Percentiles rank a stretch among this genome's conserved stretches.
Conservation (phyloP, 1,139 yeast species). For the Candida pseudocylindracea region DNA sequence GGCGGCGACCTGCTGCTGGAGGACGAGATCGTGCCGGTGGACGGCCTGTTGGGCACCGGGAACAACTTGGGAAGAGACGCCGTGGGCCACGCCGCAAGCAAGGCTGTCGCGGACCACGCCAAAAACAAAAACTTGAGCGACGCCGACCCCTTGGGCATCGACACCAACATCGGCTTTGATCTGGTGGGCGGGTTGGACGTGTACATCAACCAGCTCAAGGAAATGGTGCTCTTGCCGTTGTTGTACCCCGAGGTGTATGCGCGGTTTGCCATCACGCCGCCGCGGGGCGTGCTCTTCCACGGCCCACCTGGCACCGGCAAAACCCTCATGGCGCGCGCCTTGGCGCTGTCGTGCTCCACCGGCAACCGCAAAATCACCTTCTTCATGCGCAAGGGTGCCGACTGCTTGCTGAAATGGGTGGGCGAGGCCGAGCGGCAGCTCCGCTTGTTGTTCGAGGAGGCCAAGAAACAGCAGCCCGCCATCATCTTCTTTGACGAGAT, state of each 20-base stretch:
- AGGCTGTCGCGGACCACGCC: conserved; percentile 4
- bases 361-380: conserved; percentile 72
- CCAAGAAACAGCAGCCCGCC: conserved; percentile 87
- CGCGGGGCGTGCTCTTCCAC: conserved; percentile 92
- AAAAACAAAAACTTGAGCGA: conserved; percentile 68
- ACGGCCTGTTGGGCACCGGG: conserved; percentile 10
- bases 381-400: conserved; percentile 98
- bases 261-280: conserved; percentile 82
- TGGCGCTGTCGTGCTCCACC: conserved; percentile 87
- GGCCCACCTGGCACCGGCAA: conserved; percentile 99
- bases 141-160: conserved; percentile 87
- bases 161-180: conserved; percentile 75
- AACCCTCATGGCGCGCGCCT: conserved; percentile 91
- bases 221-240: conserved; percentile 90
- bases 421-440: conserved; percentile 97
- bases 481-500: conserved; percentile 93
- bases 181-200: conserved; percentile 86
- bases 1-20: conserved; percentile 49
- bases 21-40: conserved; percentile 24
- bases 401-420: conserved; percentile 93
- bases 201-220: conserved; percentile 80
- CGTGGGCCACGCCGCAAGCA: too few relatives aligned
- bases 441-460: conserved; percentile 81
- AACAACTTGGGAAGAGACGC: too few relatives aligned
- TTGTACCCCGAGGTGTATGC: conserved; percentile 87